phyloP scores from a whole-genome alignment of 768 basidiomycete genomes.

The Leucosporidium yakuticum region DNA sequence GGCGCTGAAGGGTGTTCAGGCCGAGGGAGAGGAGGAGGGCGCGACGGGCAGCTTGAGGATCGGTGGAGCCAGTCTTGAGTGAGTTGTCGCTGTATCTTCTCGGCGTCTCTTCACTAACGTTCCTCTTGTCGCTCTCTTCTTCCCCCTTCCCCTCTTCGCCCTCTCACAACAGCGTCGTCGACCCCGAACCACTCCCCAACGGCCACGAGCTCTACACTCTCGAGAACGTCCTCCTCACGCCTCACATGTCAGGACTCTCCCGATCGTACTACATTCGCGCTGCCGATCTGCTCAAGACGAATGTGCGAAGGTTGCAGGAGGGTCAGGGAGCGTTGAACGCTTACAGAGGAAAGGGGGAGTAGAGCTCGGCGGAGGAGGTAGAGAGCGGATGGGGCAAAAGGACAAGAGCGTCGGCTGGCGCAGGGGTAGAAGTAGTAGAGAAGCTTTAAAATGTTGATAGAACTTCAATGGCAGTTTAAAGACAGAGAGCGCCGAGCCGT shows the following conservation, averaged over 20 bases:
- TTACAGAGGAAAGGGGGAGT: too few relatives aligned
- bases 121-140: too few relatives aligned
- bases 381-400: too few relatives aligned
- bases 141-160: too few relatives aligned
- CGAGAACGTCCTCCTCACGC: constrained; percentile 42
- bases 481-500: too few relatives aligned
- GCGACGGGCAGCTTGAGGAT: constrained; percentile 5
- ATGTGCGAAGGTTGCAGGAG: constrained; percentile 4
- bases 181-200: constrained; percentile 44
- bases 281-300: constrained; percentile 41
- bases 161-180: constrained; percentile 38
- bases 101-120: too few relatives aligned
- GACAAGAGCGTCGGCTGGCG: too few relatives aligned
- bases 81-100: background rate
- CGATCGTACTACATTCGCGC: constrained; percentile 40
- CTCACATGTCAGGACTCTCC: constrained; percentile 42
- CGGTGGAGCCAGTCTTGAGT: constrained; percentile 4
- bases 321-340: too few relatives aligned
- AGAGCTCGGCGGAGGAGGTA: too few relatives aligned
- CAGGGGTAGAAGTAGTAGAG: too few relatives aligned
- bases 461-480: too few relatives aligned
- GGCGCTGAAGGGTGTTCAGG: constrained; percentile 12
- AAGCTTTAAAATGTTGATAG: too few relatives aligned
- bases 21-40: background rate
- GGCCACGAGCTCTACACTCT: constrained; percentile 43